Evolutionary conservation across 2,329 filamentous ascomycete genomes (phyloP), one percentile per base, ranked within the genome.

Genomic region (Truncatella angustata): DNA sequence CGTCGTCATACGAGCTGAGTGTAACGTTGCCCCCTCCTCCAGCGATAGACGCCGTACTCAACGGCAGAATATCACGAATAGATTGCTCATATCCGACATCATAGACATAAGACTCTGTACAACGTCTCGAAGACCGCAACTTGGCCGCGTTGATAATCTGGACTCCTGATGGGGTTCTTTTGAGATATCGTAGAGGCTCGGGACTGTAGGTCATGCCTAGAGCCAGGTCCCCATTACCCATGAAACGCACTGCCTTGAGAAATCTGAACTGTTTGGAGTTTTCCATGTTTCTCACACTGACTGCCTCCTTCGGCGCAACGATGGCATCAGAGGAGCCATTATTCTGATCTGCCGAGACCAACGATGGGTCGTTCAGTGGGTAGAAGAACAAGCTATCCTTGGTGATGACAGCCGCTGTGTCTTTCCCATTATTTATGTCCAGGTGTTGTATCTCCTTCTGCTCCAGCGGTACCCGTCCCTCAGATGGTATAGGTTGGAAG

Each of bases 1-100:
- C 79, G 50, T 82, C 78, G 39, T 76, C 73, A 78, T 79, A 82
- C 3, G 77, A 71, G 50, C 73, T 78, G 11, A 83, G 68, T 5
- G 82, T 59, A 2, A 79, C 63, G 20, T 68, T 73, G 1, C 68
- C 66, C 18, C 66, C 66, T 1, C 71, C 67, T 10, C 61, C 62
- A 2, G 60, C 60, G 18, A 68, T 34, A 4, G 66, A 65, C 12
- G 62, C 57, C 7, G 63, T 58, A 12, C 69, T 62, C 0, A 81
- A 65, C 1, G 76, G 72, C 30, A 79, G 71, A 3, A 82, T 70
- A 0, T 77, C 75, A 30, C 75, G 66, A 10, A 77, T 70, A 0
- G 71, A 76, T 4, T 66, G 57, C 10, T 66, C 63, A 0, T 55
- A 56, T 23, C 65, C 55, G 44, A 48, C 52, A 30, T 68, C 66